A percentile compares a stretch with the other conserved stretches of the same genome.
Conservation (phyloP, 176 grass and related monocot genomes). For the Tillandsia leiboldiana region DNA sequence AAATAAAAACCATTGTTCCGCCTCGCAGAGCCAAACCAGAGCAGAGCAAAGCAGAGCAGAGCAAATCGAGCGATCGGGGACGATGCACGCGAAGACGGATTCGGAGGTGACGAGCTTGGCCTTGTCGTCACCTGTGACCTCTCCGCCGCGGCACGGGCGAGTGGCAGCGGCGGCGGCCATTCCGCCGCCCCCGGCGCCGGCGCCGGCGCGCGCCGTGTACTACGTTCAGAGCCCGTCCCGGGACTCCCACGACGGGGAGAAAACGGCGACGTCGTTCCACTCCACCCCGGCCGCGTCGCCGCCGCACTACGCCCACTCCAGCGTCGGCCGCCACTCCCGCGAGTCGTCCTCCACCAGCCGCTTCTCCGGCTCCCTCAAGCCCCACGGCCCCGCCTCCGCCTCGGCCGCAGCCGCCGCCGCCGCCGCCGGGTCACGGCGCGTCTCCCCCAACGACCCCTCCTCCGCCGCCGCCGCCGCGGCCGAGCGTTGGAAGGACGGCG, state of each 20-base stretch:
- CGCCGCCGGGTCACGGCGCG: conserved; percentile 16
- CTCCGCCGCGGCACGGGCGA: no score
- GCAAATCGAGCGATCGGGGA: no score
- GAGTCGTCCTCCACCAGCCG: conserved; percentile 63
- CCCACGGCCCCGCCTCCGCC: not conserved
- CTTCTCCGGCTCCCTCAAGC: conserved; percentile 43
- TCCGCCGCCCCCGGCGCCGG: no score
- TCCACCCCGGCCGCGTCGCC: conserved; percentile 63
- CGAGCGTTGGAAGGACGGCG: conserved; percentile 17
- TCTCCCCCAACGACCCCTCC: conserved; percentile 6
- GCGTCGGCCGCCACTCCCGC: conserved; percentile 32
- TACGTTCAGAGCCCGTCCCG: conserved; percentile 83
- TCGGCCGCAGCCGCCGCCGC: not conserved
- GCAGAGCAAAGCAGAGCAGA: no score
- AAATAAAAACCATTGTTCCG: no score
- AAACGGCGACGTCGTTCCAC: conserved; percentile 49
- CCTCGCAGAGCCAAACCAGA: no score
- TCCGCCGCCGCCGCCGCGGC: conserved; percentile 10
- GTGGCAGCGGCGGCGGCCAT: no score
- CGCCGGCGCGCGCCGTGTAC: conserved; percentile 44
- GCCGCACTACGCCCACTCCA: conserved; percentile 26
- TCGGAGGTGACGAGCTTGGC: conserved; percentile 76
- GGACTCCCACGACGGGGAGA: conserved; percentile 44
- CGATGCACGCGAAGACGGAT: conserved; percentile 71
- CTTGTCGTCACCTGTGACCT: conserved; percentile 39